Evolutionary conservation across 345 rosid genomes (phyloP).

Genomic region (Pistacia atlantica): DNA sequence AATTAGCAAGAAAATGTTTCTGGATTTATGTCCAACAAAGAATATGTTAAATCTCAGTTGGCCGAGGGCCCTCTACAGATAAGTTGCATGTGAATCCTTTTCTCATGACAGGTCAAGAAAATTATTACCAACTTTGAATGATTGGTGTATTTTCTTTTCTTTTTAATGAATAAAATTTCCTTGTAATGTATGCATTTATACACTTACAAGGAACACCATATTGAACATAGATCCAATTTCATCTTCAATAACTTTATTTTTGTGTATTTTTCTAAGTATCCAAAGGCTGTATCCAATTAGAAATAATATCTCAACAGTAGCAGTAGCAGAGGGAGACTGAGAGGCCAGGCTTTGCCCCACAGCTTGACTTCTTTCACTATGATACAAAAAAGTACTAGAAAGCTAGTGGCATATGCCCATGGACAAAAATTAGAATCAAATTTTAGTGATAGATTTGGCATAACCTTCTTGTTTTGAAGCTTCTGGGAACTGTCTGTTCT

Average conservation of each 20-base stretch:
- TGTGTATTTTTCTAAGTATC: not conserved
- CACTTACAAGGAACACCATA: not conserved
- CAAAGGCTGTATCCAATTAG: not conserved
- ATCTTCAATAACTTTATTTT: not conserved
- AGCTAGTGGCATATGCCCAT: not conserved
- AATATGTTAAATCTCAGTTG: not conserved
- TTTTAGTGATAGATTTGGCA: not conserved
- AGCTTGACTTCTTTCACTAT: not conserved
- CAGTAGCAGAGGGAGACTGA: not conserved
- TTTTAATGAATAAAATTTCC: not conserved
- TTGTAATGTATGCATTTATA: not conserved
- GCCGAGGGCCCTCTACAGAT: constrained; percentile 8
- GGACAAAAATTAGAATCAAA: not conserved
- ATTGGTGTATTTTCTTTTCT: not conserved
- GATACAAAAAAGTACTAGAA: not conserved
- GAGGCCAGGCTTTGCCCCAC: not conserved
- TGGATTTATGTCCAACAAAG: not conserved
- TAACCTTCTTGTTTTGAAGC: not conserved
- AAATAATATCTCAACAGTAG: not conserved
- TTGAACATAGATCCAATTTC: too few species aligned
- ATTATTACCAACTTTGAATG: not conserved
- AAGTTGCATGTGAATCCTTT: constrained; percentile 9
- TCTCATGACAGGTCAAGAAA: constrained; percentile 9
- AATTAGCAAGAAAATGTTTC: not conserved
- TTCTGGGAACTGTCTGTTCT: not conserved